Evolutionary conservation across 768 basidiomycete species (phyloP).

Genomic region (Collybia sp.): DNA sequence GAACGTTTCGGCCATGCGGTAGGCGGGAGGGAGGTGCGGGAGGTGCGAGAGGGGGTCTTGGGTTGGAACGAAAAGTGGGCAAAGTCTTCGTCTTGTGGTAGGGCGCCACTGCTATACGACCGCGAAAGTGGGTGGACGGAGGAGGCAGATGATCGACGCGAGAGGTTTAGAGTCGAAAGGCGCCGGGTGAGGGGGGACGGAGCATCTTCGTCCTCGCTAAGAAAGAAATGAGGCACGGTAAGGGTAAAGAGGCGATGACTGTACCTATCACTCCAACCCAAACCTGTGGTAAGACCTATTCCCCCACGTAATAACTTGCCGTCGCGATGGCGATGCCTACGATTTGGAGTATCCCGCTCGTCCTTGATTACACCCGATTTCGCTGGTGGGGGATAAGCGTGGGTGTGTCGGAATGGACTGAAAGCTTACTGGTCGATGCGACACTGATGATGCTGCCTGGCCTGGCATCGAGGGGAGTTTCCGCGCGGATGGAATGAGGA

Average conservation of each 20-base stretch:
- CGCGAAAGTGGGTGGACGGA: slow-evolving; percentile 26
- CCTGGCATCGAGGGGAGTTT: slow-evolving; percentile 13
- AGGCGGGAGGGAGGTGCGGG: slow-evolving; percentile 10
- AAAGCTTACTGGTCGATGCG: slow-evolving; percentile 25
- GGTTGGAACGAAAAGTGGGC: slow-evolving; percentile 4
- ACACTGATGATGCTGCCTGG: slow-evolving; percentile 31
- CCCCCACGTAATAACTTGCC: slow-evolving; percentile 54
- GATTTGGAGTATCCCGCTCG: slow-evolving; percentile 48
- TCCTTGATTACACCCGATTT: slow-evolving; percentile 45
- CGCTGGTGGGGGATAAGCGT: slow-evolving; percentile 23
- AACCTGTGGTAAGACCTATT: slow-evolving; percentile 64
- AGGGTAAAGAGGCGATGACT: slow-evolving; percentile 12
- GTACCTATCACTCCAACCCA: slow-evolving; percentile 74
- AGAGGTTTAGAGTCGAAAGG: slow-evolving; percentile 51
- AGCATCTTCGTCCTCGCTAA: slow-evolving; percentile 70
- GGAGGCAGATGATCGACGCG: slow-evolving; percentile 27
- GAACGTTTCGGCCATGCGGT: slow-evolving; percentile 15
- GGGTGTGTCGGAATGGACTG: background rate
- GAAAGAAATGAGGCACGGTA: slow-evolving; percentile 6
- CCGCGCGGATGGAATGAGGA: slow-evolving; percentile 18
- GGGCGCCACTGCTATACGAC: slow-evolving; percentile 26
- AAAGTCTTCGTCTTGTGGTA: slow-evolving; percentile 13
- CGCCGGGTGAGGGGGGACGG: slow-evolving; percentile 63
- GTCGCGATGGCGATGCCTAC: slow-evolving; percentile 59
- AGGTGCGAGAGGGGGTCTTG: background rate